Base-by-base conservation (phyloP, 1,284 basidiomycete genomes). In the Stygiomarasmius scandens region DNA sequence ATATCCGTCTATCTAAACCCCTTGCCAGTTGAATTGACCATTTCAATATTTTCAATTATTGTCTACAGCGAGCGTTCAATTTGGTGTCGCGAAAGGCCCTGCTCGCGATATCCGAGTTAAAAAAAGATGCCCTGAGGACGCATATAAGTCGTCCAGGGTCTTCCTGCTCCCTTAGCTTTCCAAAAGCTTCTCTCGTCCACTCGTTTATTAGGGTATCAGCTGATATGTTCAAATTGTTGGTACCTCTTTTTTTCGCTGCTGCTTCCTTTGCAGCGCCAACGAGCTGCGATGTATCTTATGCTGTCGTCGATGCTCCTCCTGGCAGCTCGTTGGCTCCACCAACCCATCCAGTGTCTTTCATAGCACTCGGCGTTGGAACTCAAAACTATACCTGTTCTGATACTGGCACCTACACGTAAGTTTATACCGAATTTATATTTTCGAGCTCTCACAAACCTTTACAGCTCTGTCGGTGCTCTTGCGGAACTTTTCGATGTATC, bases 401-500 rank as follows among this genome's bases (percentile, higher is more conserved):
- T 41, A 62, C 70, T 14, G 73, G 75, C 22, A 76, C 66, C 46
- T 81, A 74, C 62, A 67, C 69, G 76, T 79, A 60, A 62, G 72
- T 65, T n/a, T 32, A 14, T 16, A 5, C 16, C 24, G 14, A 6
- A 32, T 12, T 32, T 12, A 12, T 45, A 16, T 36, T 54, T 9
- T 54, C 9, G 32, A 41, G 38, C 4, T 41, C n/a, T 41, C 5
- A 41, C 38, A 41, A n/a, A 4, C 11, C 6, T 41, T 41, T 52
- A 19, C 48, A 63, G 63, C 32, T 56, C 52, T 16, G 61, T 72
- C 38, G 84, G 84, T n/a, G 84, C 85, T 19, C 69, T 84, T 27
- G 84, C 82, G 1, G 76, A 80, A 58, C 67, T 89, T 4, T 81
- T 84, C 66, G 86, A 90, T 66, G 74, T 80, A 44, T 83, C 81